Conservation (phyloP, 2,329 filamentous ascomycete species). For the Trichoderma asperellum region DNA sequence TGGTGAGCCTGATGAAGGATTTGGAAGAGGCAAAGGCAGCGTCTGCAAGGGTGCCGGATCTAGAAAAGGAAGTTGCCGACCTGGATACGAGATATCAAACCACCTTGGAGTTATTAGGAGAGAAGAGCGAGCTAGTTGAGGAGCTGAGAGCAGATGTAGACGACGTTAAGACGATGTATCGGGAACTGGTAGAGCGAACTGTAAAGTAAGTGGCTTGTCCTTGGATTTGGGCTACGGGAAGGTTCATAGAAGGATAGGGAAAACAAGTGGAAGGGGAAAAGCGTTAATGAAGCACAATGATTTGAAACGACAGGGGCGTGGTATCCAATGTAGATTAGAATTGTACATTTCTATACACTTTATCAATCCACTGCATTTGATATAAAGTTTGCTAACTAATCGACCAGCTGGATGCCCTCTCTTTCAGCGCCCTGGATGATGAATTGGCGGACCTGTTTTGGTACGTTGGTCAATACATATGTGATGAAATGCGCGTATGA, state of each 20-base stretch:
- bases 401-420: conserved; percentile 72
- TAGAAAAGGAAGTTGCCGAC: conserved; percentile 70
- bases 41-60: conserved; percentile 60
- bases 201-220: conserved; percentile 59
- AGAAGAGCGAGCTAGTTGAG: conserved; percentile 94
- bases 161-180: conserved; percentile 95
- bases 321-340: conserved; percentile 23
- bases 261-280: not conserved
- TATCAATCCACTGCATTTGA: conserved; percentile 25
- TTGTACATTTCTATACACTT: conserved; percentile 31
- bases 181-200: conserved; percentile 85
- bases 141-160: conserved; percentile 86
- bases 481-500: not conserved
- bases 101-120: conserved; percentile 89
- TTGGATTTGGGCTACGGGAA: not conserved
- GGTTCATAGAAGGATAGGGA: not conserved
- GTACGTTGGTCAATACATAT: not conserved
- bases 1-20: conserved; percentile 88
- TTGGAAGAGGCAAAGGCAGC: conserved; percentile 69
- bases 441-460: conserved; percentile 68
- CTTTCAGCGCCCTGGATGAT: conserved; percentile 78
- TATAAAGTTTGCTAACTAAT: conserved; percentile 5
- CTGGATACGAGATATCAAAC: conserved; percentile 83
- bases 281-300: conserved; percentile 11
- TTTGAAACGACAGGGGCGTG: conserved; percentile 7